Conservation (phyloP, 805 yeast genomes). For the Pichia nanzhaoensis region DNA sequence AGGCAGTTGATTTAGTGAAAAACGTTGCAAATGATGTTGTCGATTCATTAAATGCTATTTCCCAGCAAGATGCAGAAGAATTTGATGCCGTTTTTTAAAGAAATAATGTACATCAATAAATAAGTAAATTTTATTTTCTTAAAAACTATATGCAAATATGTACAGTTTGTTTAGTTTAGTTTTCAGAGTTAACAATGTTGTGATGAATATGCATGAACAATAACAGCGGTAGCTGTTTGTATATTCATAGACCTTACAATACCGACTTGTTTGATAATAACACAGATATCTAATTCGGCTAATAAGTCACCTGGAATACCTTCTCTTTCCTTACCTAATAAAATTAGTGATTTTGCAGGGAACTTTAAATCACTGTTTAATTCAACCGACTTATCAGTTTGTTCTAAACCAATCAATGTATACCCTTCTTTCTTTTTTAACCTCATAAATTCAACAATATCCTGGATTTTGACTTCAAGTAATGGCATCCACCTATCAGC, state of each 20-base stretch:
- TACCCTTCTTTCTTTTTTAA: constrained; percentile 68
- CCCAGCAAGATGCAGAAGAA: constrained; percentile 34
- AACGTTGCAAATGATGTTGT: constrained; percentile 58
- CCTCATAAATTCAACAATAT: constrained; percentile 50
- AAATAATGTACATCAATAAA: neutral
- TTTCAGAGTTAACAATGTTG: constrained; percentile 43
- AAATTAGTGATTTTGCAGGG: constrained; percentile 70
- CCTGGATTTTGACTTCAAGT: constrained; percentile 58
- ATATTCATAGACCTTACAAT: constrained; percentile 93
- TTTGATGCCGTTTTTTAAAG: constrained; percentile 23
- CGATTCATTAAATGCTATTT: constrained; percentile 45
- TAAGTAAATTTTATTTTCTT: neutral
- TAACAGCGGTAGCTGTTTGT: constrained; percentile 93
- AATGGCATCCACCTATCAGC: constrained; percentile 97
- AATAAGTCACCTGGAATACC: constrained; percentile 86
- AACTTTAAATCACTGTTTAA: constrained; percentile 58
- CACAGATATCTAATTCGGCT: constrained; percentile 76
- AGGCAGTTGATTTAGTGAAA: constrained; percentile 52
- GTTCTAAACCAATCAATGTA: constrained; percentile 84
- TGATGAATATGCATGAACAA: constrained; percentile 81
- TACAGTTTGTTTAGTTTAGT: no score
- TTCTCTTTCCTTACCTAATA: constrained; percentile 82
- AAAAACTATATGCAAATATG: no score
- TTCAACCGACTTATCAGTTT: constrained; percentile 81
- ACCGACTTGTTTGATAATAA: constrained; percentile 89